phyloP scores from a whole-genome alignment of 192 early-diverging fungal species.

The Backusella tuberculispora region DNA sequence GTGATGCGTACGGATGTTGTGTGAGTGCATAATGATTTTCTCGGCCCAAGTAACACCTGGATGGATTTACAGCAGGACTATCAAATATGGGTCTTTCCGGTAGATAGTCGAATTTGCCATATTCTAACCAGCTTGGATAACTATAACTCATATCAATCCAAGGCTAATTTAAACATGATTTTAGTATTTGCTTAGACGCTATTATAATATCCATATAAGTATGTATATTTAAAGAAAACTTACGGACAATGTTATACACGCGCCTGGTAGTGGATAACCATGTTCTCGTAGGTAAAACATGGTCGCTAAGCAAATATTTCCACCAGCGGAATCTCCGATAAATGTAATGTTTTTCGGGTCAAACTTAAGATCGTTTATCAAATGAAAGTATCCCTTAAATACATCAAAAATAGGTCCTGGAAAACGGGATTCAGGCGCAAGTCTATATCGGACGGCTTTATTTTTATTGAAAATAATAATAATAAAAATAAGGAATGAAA shows the following conservation, averaged over 20 bases:
- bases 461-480: background rate
- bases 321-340: conserved; percentile 73
- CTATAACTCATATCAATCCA: conserved; percentile 56
- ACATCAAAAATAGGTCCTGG: conserved; percentile 8
- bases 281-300: conserved; percentile 62
- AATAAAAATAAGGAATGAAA: background rate
- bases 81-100: conserved; percentile 34
- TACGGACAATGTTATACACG: conserved; percentile 60
- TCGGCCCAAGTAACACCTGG: conserved; percentile 44
- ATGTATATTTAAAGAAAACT: background rate
- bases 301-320: conserved; percentile 59
- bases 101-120: conserved; percentile 38
- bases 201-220: too few species aligned
- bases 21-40: conserved; percentile 37
- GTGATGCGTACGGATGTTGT: conserved; percentile 54
- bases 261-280: conserved; percentile 46
- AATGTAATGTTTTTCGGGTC: conserved; percentile 59
- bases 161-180: conserved; percentile 39
- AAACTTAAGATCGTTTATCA: conserved; percentile 55
- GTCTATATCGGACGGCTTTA: background rate
- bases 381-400: conserved; percentile 25
- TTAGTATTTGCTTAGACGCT: background rate
- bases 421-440: background rate
- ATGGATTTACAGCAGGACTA: conserved; percentile 43
- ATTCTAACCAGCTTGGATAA: conserved; percentile 48